Evolutionary conservation across 2,329 filamentous ascomycete genomes (phyloP).

Genomic region (Monosporascus sp.): DNA sequence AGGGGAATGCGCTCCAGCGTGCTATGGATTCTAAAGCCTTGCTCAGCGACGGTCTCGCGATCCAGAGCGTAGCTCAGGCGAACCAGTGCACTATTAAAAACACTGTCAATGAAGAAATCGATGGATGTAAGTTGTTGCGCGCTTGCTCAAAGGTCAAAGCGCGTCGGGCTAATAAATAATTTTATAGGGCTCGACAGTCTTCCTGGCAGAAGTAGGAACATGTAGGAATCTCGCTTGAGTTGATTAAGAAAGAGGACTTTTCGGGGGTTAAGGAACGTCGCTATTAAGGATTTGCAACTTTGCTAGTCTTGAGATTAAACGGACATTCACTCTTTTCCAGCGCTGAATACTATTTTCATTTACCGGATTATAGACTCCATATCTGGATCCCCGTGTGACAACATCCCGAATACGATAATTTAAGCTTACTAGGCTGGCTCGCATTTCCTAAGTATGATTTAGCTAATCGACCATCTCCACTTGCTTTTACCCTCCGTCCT

Average conservation of each 20-base stretch:
- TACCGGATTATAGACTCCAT: neutral
- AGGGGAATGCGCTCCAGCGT: constrained; percentile 32
- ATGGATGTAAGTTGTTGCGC: constrained; percentile 23
- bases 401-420: neutral
- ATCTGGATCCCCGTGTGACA: neutral
- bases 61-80: constrained; percentile 21
- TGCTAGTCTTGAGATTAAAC: neutral
- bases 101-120: constrained; percentile 22
- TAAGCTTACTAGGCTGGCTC: too few relatives aligned
- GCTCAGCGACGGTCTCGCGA: constrained; percentile 23
- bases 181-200: constrained; percentile 11
- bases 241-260: neutral
- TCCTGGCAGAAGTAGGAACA: constrained; percentile 10
- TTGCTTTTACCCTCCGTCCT: too few relatives aligned
- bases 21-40: constrained; percentile 34
- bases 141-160: neutral
- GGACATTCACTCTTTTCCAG: neutral
- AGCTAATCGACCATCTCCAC: too few relatives aligned
- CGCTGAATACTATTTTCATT: neutral
- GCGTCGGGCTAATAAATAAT: constrained; percentile 2
- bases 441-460: too few relatives aligned
- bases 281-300: neutral
- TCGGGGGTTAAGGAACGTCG: neutral
- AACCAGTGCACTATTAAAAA: constrained; percentile 21
- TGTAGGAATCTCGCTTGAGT: constrained; percentile 3